Base-by-base conservation (phyloP, 2,329 filamentous ascomycete genomes). In the Aureobasidium sp. region DNA sequence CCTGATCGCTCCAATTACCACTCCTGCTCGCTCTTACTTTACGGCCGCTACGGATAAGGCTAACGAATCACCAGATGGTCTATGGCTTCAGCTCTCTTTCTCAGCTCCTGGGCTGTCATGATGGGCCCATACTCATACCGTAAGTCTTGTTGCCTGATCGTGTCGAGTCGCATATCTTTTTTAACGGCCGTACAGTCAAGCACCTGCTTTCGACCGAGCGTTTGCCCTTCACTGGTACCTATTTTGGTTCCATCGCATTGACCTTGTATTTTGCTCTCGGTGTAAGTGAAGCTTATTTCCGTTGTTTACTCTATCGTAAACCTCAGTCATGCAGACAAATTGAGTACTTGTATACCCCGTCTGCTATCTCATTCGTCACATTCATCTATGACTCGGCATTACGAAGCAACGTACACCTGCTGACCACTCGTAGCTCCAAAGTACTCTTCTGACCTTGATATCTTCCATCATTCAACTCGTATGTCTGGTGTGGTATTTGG, bases 201-300 rank as follows among this genome's bases (percentile, higher is more conserved):
- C 94, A 99, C 77, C 83, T 97, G 66, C 78, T 92, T 62, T 97
- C 93, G 62, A 85, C 87, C 60, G 83, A 91, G 69, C 86, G 94
- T 69, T 79, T 97, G 65, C 94, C 94, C 3, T 97, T 97, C 73
- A 97, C 93, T 34, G 89, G 88, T 48, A 89, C 91, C 64, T 97
- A 97, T 80, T 96, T 97, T 79, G 92, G 92, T 57, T 94, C 91
- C 65, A 96, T 97, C 71, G 84, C 80, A 50, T 78, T 97, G 72
- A 97, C 94, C 12, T 81, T 97, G 29, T 96, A 93, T 76, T 97
- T 96, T 76, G 88, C 92, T 62, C 80, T 97, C 69, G 92, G 92
- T 71, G 93, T 97, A 83, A 85, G 90, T 88, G 66, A 48, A 55
- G 29, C 20, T 44, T 36, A 61, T 62, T 15, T 50, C 50, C 61